phyloP scores from a whole-genome alignment of 352 stramenopile species.

The Phytopythium chamaehyphon region DNA sequence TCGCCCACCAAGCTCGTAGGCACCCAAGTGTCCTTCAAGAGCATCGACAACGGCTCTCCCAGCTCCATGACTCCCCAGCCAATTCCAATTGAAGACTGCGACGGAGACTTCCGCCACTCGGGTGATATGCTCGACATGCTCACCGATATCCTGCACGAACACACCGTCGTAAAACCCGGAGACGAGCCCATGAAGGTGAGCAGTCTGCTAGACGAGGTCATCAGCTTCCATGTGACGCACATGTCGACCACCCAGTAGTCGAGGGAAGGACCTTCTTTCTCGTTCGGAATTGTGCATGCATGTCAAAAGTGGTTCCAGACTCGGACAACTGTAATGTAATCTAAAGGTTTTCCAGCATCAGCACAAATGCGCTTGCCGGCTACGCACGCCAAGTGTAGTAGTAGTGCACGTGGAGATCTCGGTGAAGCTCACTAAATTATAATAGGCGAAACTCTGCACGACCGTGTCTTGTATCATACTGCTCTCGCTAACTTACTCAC shows the following conservation, averaged over 20 bases:
- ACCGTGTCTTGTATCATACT: no score
- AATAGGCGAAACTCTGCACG: no score
- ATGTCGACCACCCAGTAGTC: conserved; percentile 5
- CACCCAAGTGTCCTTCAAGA: no score
- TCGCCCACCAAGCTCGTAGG: no score
- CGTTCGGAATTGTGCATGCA: background rate
- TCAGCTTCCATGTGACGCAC: conserved; percentile 43
- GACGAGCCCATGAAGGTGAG: conserved; percentile 12
- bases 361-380: no score
- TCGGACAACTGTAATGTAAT: conserved; percentile 2
- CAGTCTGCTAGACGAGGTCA: conserved; percentile 44
- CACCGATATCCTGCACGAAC: conserved; percentile 34
- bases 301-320: background rate
- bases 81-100: conserved; percentile 1
- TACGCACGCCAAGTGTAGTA: no score
- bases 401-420: no score
- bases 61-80: no score
- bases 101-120: conserved; percentile 5
- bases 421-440: no score
- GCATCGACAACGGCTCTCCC: no score
- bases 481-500: background rate
- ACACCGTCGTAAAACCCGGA: conserved; percentile 13
- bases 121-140: conserved; percentile 24
- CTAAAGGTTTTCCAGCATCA: background rate
- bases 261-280: conserved; percentile 2